Conservation (phyloP, 495 filamentous ascomycete genomes). For the Cenococcum geophilum region DNA sequence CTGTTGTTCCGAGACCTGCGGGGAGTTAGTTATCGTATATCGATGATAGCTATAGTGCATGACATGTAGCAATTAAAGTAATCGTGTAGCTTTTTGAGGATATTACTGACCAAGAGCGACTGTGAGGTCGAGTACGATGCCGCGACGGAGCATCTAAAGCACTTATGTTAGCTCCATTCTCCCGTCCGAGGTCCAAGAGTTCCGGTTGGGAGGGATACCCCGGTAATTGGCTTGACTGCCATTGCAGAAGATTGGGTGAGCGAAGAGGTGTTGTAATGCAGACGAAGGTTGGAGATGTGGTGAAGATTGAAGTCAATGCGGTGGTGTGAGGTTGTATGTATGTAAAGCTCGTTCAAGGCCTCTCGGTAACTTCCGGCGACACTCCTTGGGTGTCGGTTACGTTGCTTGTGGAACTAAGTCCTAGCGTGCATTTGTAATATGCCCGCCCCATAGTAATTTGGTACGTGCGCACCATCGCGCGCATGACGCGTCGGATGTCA, state of each 20-base stretch:
- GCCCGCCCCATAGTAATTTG: too few species aligned
- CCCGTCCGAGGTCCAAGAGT: conserved; percentile 11
- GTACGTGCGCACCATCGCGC: too few species aligned
- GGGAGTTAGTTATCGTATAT: conserved; percentile 3
- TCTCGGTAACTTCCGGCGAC: not conserved
- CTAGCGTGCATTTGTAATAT: too few species aligned
- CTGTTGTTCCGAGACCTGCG: conserved; percentile 59
- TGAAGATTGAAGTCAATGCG: not conserved
- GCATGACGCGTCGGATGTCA: too few species aligned
- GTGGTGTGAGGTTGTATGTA: conserved; percentile 5
- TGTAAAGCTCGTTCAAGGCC: too few species aligned
- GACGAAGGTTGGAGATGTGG: not conserved
- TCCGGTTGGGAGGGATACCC: conserved; percentile 42
- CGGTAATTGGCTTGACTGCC: conserved; percentile 52
- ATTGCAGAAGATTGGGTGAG: conserved; percentile 20
- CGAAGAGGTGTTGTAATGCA: conserved; percentile 4
- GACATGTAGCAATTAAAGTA: not conserved
- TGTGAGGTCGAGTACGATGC: conserved; percentile 71
- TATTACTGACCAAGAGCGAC: conserved; percentile 61
- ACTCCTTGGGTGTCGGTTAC: too few species aligned
- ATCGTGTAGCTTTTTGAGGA: not conserved
- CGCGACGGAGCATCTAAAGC: conserved; percentile 61
- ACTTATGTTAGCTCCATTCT: conserved; percentile 32
- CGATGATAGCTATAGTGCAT: not conserved
- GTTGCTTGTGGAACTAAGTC: too few species aligned